Conservation (phyloP, 2,329 filamentous ascomycete genomes). For the Shiraia bambusicola region DNA sequence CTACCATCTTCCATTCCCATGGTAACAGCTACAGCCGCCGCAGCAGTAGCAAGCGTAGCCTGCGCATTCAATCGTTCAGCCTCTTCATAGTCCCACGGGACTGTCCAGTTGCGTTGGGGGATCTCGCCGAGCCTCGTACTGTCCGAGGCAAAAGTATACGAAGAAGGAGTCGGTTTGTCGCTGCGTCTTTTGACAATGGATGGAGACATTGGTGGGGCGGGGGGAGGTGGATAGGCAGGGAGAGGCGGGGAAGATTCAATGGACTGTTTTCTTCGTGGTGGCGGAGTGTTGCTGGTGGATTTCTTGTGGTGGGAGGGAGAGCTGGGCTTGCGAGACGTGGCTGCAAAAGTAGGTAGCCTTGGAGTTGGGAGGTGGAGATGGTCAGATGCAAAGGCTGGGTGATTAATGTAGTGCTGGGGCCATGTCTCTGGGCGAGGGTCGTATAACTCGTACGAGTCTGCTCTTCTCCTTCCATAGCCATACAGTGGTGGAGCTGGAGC, state of each 20-base stretch:
- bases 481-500: conserved; percentile 2
- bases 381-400: conserved; percentile 10
- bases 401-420: conserved; percentile 20
- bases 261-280: conserved; percentile 7
- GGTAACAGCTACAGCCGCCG: conserved; percentile 7
- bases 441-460: conserved; percentile 24
- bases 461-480: conserved; percentile 15
- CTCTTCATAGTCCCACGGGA: conserved; percentile 46
- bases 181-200: conserved; percentile 26
- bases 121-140: conserved; percentile 54
- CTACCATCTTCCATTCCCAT: conserved; percentile 7
- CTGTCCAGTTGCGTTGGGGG: conserved; percentile 48
- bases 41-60: conserved; percentile 32
- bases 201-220: conserved; percentile 1
- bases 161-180: conserved; percentile 43
- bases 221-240: conserved; percentile 1
- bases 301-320: conserved; percentile 6
- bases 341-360: conserved; percentile 14
- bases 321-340: conserved; percentile 12
- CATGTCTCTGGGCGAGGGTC: conserved; percentile 25
- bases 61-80: conserved; percentile 47
- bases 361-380: conserved; percentile 17
- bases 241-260: conserved; percentile 9
- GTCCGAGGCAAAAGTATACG: conserved; percentile 48
- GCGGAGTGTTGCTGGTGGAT: conserved; percentile 1